Percentiles rank a stretch among this genome's conserved stretches.
These are phyloP conservation scores for Magnusiomyces suaveolens DNA, from an alignment of 1,139 yeast genomes.

Conservation along the genomic window DNA sequence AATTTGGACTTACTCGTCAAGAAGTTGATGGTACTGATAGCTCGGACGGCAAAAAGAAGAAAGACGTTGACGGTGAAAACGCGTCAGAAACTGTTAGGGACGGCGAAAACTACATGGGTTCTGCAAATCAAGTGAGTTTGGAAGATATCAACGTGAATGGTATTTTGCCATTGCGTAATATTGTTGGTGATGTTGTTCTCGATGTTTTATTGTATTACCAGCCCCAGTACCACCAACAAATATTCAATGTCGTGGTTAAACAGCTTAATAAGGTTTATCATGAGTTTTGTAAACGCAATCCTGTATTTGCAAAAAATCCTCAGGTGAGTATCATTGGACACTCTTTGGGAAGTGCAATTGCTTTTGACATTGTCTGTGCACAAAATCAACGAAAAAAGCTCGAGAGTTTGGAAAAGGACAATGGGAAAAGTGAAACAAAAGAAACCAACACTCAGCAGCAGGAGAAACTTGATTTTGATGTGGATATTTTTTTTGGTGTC, in stretches of 20 bases:
- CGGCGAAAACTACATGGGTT: constrained; percentile 6
- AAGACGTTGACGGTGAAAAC: neutral
- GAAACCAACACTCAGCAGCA: constrained; percentile 12
- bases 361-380: constrained; percentile 55
- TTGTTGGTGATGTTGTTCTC: constrained; percentile 74
- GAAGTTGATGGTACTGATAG: constrained; percentile 14
- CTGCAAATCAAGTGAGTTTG: constrained; percentile 45
- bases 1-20: constrained; percentile 20
- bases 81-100: constrained; percentile 9
- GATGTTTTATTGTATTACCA: constrained; percentile 80
- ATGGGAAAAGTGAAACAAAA: constrained; percentile 11
- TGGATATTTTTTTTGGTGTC: constrained; percentile 61
- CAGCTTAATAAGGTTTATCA: constrained; percentile 56
- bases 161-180: constrained; percentile 58
- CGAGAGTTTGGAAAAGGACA: neutral
- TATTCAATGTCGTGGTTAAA: constrained; percentile 47
- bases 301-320: constrained; percentile 51
- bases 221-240: constrained; percentile 50
- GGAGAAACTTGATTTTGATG: constrained; percentile 46
- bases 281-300: constrained; percentile 51
- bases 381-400: constrained; percentile 30
- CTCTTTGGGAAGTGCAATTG: constrained; percentile 77
- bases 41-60: neutral
- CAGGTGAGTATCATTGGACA: constrained; percentile 77
- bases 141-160: constrained; percentile 68